These are phyloP conservation scores for Aurifilum marmelostoma DNA, from an alignment of 2,329 filamentous ascomycete species.

Conservation along the genomic window DNA sequence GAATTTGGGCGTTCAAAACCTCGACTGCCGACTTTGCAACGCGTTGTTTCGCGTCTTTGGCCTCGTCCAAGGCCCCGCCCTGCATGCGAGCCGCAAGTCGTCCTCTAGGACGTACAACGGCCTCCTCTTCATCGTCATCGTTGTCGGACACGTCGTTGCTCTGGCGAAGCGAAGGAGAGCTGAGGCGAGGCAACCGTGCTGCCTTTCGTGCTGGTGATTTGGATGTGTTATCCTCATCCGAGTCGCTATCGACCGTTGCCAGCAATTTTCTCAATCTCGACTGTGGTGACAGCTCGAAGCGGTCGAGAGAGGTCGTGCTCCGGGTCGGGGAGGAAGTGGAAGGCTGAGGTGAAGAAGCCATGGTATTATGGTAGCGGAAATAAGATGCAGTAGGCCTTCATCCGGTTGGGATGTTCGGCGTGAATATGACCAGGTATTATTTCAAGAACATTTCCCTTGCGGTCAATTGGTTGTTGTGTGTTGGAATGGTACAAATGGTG, in stretches of 20 bases:
- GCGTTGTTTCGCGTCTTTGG: constrained; percentile 43
- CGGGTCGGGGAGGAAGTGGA: constrained; percentile 51
- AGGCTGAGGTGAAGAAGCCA: constrained; percentile 55
- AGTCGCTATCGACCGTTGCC: constrained; percentile 53
- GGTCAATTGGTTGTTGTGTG: constrained; percentile 2
- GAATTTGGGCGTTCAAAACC: constrained; percentile 34
- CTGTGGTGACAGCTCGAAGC: constrained; percentile 53
- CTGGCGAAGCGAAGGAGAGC: constrained; percentile 12
- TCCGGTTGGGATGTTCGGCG: background rate
- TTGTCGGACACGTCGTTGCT: constrained; percentile 27
- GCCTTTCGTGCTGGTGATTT: constrained; percentile 22
- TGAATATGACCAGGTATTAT: constrained; percentile 8
- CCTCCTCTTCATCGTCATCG: constrained; percentile 51
- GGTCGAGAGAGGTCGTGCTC: constrained; percentile 44
- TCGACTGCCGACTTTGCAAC: constrained; percentile 48
- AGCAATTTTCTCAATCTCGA: constrained; percentile 60
- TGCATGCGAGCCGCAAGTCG: constrained; percentile 68
- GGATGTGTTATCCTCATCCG: constrained; percentile 45
- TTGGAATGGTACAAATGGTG: background rate
- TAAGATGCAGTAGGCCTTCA: background rate
- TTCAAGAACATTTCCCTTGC: constrained; percentile 1
- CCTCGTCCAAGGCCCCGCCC: constrained; percentile 34
- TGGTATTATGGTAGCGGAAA: constrained; percentile 37
- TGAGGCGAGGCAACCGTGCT: constrained; percentile 23
- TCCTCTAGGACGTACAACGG: constrained; percentile 60